Base-by-base conservation (phyloP, 495 filamentous ascomycete genomes). In the Elasticomyces elasticus region DNA sequence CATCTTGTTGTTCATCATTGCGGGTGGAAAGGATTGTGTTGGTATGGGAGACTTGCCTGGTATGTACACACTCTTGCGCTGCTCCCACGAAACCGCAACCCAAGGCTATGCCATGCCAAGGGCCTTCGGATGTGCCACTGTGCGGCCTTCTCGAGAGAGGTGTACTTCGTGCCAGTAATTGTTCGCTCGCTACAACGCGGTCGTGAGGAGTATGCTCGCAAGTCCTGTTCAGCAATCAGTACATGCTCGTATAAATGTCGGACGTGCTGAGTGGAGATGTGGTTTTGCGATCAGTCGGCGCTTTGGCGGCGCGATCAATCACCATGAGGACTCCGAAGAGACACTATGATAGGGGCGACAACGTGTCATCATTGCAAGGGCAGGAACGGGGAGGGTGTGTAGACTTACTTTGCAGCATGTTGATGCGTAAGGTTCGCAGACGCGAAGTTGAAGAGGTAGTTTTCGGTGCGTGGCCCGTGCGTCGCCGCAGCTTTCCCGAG, bases 241-340 rank as follows among this genome's bases (percentile, higher is more conserved):
- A 26, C 24, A 45, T 45, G 17, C 24, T 23, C 42, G 3, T 7
- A 26, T 3, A n/a, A n/a, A n/a, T n/a, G n/a, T n/a, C n/a, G n/a
- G n/a, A n/a, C n/a, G n/a, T n/a, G n/a, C n/a, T n/a, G n/a, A 24
- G 42, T 12, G 3, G 42, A 45, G 20, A 19, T 7, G 19, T 49
- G 13, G 45, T 3, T 11, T 25, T 49, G 33, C 43, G 35, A 53
- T 59, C 46, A 73, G 83, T 87, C 88, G 23, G 58, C 54, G 81
- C 77, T 94, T 94, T 90, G 87, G 87, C 83, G 78, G 74, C 75
- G 89, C 84, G 80, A 86, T 88, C 83, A 71, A 79, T 92, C 87
- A 90, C 85, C 88, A 94, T 69, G 52, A 70, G 38, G 28, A 43
- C 51, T 46, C 45, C 35, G 25, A 49, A 20, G 49, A 54, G 54